These are phyloP conservation scores for Clitopilus hobsonii DNA, from an alignment of 768 basidiomycete species.

Conservation along the genomic window DNA sequence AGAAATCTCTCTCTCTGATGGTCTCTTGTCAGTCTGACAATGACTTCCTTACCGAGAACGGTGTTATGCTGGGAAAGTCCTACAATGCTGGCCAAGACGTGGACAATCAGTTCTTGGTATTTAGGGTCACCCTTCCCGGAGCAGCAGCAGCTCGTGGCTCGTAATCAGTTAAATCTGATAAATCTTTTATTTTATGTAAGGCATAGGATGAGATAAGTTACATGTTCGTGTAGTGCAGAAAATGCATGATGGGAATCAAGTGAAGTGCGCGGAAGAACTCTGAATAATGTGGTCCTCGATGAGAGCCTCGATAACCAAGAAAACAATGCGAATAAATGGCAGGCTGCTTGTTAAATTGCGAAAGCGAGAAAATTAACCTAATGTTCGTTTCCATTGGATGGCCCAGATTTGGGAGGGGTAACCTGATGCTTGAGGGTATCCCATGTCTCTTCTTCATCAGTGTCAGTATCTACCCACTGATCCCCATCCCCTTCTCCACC, in stretches of 20 bases:
- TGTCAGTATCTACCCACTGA: constrained; percentile 14
- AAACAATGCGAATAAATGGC: background rate
- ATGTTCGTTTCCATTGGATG: background rate
- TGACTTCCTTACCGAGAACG: constrained; percentile 55
- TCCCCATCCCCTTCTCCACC: constrained; percentile 4
- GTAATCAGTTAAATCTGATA: background rate
- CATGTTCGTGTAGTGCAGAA: background rate
- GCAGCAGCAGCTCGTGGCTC: constrained; percentile 5
- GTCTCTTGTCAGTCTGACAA: constrained; percentile 44
- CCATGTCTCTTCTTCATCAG: constrained; percentile 7
- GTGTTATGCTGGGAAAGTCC: constrained; percentile 42
- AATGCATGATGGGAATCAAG: background rate
- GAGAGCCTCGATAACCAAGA: background rate
- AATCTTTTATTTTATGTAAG: background rate
- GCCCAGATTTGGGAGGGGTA: background rate
- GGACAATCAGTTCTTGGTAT: constrained; percentile 64
- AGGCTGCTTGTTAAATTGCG: background rate
- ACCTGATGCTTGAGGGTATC: background rate
- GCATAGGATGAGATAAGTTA: background rate
- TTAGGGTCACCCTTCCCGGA: constrained; percentile 51
- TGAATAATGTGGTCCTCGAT: background rate
- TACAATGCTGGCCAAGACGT: constrained; percentile 52
- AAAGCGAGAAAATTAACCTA: background rate
- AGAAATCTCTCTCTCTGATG: background rate
- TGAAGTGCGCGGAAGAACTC: background rate